Evolutionary conservation across 2,329 filamentous ascomycete species (phyloP).

Genomic region (Aspergillus neoniger): DNA sequence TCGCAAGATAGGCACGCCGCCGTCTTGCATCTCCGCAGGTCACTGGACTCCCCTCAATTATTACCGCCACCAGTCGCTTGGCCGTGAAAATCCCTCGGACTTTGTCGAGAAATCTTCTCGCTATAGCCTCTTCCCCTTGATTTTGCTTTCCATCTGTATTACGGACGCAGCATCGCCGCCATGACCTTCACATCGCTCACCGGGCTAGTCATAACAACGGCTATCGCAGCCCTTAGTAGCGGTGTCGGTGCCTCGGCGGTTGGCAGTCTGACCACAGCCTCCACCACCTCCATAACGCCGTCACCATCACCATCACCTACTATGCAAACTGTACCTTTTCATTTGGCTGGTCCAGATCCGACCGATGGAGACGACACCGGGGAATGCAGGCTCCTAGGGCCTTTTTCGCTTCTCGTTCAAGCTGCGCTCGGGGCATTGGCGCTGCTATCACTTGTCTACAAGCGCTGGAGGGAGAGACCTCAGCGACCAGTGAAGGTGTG

Average conservation of each 20-base stretch:
- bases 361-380: slow-evolving; percentile 57
- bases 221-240: slow-evolving; percentile 13
- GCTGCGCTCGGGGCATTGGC: slow-evolving; percentile 81
- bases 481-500: slow-evolving; percentile 93
- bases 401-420: slow-evolving; percentile 90
- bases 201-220: slow-evolving; percentile 6
- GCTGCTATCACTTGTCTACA: slow-evolving; percentile 83
- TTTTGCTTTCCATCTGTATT: background rate
- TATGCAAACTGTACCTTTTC: slow-evolving; percentile 23
- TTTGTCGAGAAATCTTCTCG: background rate
- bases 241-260: slow-evolving; percentile 17
- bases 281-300: slow-evolving; percentile 19
- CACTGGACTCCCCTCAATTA: background rate
- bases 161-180: background rate
- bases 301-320: slow-evolving; percentile 25
- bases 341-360: slow-evolving; percentile 22
- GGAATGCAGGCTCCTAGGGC: slow-evolving; percentile 83
- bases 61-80: background rate
- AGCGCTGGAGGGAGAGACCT: slow-evolving; percentile 87
- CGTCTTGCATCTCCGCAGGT: slow-evolving; percentile 7
- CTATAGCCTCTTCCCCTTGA: background rate
- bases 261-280: slow-evolving; percentile 16
- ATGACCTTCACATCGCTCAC: slow-evolving; percentile 12
- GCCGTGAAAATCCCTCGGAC: background rate
- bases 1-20: slow-evolving; percentile 12